These are phyloP conservation scores for Sporothrix schenckii DNA, from an alignment of 2,329 filamentous ascomycete genomes.

Conservation along the genomic window DNA sequence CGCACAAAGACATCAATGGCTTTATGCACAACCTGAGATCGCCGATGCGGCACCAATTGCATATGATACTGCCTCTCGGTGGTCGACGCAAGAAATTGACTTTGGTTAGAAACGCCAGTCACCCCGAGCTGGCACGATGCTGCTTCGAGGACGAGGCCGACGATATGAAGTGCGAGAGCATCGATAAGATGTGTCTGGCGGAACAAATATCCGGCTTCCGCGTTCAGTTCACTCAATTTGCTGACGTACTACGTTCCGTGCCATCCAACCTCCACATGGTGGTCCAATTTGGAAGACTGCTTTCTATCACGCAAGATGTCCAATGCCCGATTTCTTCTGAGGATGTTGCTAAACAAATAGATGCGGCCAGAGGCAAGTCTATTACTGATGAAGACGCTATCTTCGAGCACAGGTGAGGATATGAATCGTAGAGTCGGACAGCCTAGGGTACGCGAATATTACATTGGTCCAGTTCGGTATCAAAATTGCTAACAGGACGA, in stretches of 20 bases:
- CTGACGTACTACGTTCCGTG: neutral
- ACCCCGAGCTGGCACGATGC: neutral
- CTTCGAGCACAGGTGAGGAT: conserved; percentile 30
- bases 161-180: neutral
- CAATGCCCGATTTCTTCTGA: neutral
- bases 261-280: conserved; percentile 19
- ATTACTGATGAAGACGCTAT: neutral
- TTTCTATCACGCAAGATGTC: neutral
- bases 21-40: neutral
- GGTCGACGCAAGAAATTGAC: neutral
- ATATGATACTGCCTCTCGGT: conserved; percentile 12
- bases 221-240: conserved; percentile 2
- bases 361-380: neutral
- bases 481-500: neutral
- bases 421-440: neutral
- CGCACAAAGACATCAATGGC: neutral
- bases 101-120: neutral
- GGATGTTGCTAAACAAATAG: neutral
- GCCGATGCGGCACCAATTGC: neutral
- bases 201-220: neutral
- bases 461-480: neutral
- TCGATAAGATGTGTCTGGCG: neutral
- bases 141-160: neutral
- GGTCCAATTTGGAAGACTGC: conserved; percentile 25
- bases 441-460: neutral